phyloP scores from a whole-genome alignment of 2,329 filamentous ascomycete genomes.

The Penicillium digitatum region DNA sequence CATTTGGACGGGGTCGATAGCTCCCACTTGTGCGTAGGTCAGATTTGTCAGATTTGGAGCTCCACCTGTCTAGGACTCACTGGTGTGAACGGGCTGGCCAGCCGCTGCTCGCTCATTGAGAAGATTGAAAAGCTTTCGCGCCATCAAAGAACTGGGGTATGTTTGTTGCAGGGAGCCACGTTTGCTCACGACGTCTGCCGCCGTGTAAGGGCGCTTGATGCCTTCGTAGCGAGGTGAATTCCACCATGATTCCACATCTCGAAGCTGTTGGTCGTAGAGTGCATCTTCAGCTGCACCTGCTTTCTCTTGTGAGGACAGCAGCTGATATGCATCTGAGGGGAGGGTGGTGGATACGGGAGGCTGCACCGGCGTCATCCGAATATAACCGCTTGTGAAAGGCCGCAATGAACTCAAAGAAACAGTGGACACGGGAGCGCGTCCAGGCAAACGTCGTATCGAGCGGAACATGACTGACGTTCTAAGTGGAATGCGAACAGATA shows the following conservation, averaged over 20 bases:
- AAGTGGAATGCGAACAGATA: background rate
- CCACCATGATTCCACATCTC: conserved; percentile 90
- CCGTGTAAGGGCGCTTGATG: conserved; percentile 87
- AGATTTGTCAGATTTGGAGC: conserved; percentile 1
- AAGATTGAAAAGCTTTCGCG: conserved; percentile 87
- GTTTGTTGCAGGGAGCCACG: conserved; percentile 79
- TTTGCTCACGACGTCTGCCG: conserved; percentile 89
- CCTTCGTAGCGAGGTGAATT: conserved; percentile 74
- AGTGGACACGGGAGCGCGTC: conserved; percentile 25
- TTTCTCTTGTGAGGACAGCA: conserved; percentile 74
- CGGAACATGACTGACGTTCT: conserved; percentile 32
- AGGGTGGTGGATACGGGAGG: conserved; percentile 59
- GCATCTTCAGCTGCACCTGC: conserved; percentile 76
- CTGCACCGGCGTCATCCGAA: conserved; percentile 55
- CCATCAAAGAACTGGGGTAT: conserved; percentile 93
- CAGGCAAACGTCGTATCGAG: conserved; percentile 36
- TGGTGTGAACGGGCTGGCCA: conserved; percentile 88
- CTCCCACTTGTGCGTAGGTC: conserved; percentile 70
- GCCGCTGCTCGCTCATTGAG: conserved; percentile 71
- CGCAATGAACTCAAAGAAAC: conserved; percentile 29
- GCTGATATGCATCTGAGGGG: conserved; percentile 76
- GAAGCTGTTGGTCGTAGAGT: conserved; percentile 76
- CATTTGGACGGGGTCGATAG: conserved; percentile 99
- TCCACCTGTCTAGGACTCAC: conserved; percentile 45
- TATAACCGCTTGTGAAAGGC: conserved; percentile 37